Percentiles rank a stretch among this genome's conserved stretches.
phyloP scores from a whole-genome alignment of 768 basidiomycete genomes.

The Lanmaoa pseudosensibilis region DNA sequence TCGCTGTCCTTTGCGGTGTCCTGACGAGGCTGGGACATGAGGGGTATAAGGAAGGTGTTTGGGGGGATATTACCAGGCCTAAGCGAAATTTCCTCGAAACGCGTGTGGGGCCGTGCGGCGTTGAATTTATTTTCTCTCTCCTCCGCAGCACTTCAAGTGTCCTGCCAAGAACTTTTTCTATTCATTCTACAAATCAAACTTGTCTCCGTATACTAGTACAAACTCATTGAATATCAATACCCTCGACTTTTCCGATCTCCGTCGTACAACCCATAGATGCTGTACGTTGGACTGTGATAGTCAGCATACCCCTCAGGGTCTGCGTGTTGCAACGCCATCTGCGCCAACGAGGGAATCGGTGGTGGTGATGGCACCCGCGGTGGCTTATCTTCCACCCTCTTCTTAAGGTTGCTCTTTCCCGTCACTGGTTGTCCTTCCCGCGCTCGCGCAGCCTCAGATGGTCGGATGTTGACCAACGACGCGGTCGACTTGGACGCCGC shows the following conservation, averaged over 20 bases:
- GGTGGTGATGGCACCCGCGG: constrained; percentile 82
- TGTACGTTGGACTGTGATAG: constrained; percentile 81
- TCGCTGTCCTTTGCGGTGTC: constrained; percentile 32
- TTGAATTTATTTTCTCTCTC: constrained; percentile 4
- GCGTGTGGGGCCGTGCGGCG: background rate
- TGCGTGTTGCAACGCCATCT: constrained; percentile 67
- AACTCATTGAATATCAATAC: constrained; percentile 22
- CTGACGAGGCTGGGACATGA: constrained; percentile 26
- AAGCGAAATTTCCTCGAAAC: background rate
- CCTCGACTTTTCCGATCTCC: constrained; percentile 54
- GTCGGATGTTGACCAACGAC: constrained; percentile 32
- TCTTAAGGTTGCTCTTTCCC: constrained; percentile 31
- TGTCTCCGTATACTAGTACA: background rate
- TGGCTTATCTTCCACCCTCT: constrained; percentile 54
- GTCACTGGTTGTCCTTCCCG: constrained; percentile 24
- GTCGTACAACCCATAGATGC: constrained; percentile 75
- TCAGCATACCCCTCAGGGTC: constrained; percentile 62
- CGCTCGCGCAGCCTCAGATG: constrained; percentile 28
- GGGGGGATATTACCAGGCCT: constrained; percentile 10
- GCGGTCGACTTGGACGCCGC: constrained; percentile 39
- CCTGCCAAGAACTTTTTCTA: constrained; percentile 5
- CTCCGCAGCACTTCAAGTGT: constrained; percentile 24
- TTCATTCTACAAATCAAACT: constrained; percentile 19
- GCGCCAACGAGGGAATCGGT: constrained; percentile 67
- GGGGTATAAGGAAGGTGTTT: constrained; percentile 25